Percentiles rank a stretch among this genome's conserved stretches.
Evolutionary conservation across 257 asterid species (phyloP).

Genomic region (Forsythia suspensa): DNA sequence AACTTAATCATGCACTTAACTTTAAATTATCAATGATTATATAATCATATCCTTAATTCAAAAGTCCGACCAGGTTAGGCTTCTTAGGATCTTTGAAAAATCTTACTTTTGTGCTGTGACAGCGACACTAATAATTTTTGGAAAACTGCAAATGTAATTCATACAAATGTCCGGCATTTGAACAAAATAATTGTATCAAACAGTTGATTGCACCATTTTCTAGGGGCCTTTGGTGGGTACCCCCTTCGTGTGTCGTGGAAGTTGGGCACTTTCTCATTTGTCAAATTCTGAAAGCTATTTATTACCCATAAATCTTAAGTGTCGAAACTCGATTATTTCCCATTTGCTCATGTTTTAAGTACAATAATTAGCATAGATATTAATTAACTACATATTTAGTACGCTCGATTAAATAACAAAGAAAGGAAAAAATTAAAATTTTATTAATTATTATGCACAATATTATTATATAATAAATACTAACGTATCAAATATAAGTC

Average conservation of each 20-base stretch:
- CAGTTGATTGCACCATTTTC: slow-evolving; percentile 10
- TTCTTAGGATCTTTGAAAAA: not conserved
- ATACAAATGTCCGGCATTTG: slow-evolving; percentile 19
- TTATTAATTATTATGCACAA: too few relatives aligned
- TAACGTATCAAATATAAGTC: too few relatives aligned
- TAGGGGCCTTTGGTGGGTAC: slow-evolving; percentile 8
- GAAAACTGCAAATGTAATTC: slow-evolving; percentile 1
- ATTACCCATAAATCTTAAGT: too few relatives aligned
- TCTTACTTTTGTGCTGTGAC: slow-evolving; percentile 7
- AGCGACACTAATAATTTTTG: not conserved
- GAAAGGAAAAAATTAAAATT: too few relatives aligned
- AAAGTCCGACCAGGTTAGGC: slow-evolving; percentile 6
- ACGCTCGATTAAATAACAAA: too few relatives aligned
- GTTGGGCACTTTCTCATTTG: not conserved
- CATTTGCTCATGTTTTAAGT: too few relatives aligned
- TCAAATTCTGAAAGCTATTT: not conserved
- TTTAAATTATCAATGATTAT: slow-evolving; percentile 14
- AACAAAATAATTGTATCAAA: slow-evolving; percentile 11
- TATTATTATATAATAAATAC: too few relatives aligned
- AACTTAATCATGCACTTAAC: slow-evolving; percentile 21
- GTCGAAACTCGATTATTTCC: too few relatives aligned
- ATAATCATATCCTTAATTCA: not conserved
- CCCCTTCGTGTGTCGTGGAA: not conserved
- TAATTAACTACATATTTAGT: too few relatives aligned
- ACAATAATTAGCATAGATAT: too few relatives aligned